These are phyloP conservation scores for Capronia americana DNA, from an alignment of 2,329 filamentous ascomycete genomes.

Conservation along the genomic window DNA sequence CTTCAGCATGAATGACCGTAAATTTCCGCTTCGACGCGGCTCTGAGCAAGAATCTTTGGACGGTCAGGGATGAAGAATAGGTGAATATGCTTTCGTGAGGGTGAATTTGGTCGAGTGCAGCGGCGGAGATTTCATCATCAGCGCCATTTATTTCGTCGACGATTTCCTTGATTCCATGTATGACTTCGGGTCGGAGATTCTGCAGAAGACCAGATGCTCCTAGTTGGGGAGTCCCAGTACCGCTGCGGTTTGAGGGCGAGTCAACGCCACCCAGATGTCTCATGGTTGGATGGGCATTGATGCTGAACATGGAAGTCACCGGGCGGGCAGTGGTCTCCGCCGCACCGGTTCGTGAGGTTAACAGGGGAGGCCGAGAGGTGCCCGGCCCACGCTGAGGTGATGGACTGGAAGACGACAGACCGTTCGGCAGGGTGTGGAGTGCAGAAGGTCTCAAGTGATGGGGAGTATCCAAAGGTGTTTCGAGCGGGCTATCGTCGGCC, in stretches of 20 bases:
- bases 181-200: constrained; percentile 85
- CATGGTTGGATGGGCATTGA: constrained; percentile 72
- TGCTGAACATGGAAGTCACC: constrained; percentile 81
- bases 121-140: constrained; percentile 88
- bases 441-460: constrained; percentile 25
- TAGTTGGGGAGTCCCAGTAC: constrained; percentile 44
- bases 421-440: constrained; percentile 23
- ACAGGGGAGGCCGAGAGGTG: constrained; percentile 63
- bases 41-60: constrained; percentile 86
- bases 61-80: constrained; percentile 81
- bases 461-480: constrained; percentile 50
- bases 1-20: constrained; percentile 83
- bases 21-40: constrained; percentile 90
- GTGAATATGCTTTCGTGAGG: constrained; percentile 91
- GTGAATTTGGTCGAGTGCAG: constrained; percentile 90
- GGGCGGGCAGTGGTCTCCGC: constrained; percentile 49
- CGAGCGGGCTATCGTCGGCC: constrained; percentile 64
- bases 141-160: constrained; percentile 93
- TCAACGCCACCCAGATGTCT: constrained; percentile 38
- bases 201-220: constrained; percentile 47
- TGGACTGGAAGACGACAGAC: constrained; percentile 23
- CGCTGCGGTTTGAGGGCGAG: constrained; percentile 47
- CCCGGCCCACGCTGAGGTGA: constrained; percentile 40
- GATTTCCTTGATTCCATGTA: constrained; percentile 93
- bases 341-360: constrained; percentile 67